These are phyloP conservation scores for Flaveria bidentis DNA, from an alignment of 129 eudicot species.

Conservation along the genomic window DNA sequence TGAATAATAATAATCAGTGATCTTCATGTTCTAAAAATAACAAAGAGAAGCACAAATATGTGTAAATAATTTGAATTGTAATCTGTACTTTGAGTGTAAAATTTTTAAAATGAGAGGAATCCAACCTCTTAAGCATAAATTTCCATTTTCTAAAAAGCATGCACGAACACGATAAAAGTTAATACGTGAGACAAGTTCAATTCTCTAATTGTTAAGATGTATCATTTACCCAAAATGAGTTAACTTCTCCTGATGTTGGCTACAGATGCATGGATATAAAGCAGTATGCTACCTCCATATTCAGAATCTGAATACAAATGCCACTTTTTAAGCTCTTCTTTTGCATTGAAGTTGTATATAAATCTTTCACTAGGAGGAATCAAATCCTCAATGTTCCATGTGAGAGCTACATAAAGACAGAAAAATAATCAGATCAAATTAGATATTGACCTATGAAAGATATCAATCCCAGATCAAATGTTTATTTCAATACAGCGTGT, in stretches of 20 bases:
- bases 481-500: background rate
- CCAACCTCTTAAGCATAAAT: conserved; percentile 1
- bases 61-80: background rate
- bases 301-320: conserved; percentile 97
- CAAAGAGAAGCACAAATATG: background rate
- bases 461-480: background rate
- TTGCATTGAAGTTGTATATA: conserved; percentile 70
- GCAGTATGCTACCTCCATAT: conserved; percentile 64
- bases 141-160: background rate
- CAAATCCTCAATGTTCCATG: conserved; percentile 84
- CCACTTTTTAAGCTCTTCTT: conserved; percentile 86
- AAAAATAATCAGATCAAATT: background rate
- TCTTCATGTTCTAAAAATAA: too few species aligned
- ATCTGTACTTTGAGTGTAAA: background rate
- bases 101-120: background rate
- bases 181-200: background rate
- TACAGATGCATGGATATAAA: background rate
- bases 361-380: conserved; percentile 74
- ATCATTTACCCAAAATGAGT: background rate
- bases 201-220: background rate
- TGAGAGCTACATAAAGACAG: conserved; percentile 58
- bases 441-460: background rate
- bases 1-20: too few species aligned
- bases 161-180: background rate
- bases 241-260: background rate